Evolutionary conservation across 495 filamentous ascomycete genomes (phyloP).

Genomic region (Lasiosphaeris hirsuta): DNA sequence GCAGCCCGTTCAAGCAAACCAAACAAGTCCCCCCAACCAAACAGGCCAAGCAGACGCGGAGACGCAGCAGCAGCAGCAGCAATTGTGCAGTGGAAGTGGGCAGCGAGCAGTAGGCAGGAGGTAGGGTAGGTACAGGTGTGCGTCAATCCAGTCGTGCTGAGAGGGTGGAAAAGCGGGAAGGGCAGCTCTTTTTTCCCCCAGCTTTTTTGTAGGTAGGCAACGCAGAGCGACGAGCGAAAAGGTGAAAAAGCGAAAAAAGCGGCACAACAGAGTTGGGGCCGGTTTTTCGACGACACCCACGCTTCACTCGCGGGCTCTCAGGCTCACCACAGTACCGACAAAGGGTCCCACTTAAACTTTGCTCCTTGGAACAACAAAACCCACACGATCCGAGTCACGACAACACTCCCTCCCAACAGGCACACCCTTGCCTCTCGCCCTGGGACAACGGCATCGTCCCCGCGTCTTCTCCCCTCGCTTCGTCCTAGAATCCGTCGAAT

Average conservation of each 20-base stretch:
- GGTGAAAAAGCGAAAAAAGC: background rate
- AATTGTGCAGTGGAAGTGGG: too few species aligned
- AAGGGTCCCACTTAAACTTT: constrained; percentile 33
- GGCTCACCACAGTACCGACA: constrained; percentile 9
- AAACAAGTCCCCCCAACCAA: too few species aligned
- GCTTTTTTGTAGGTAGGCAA: too few species aligned
- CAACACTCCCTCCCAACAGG: constrained; percentile 20
- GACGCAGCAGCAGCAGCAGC: too few species aligned
- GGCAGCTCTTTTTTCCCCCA: too few species aligned
- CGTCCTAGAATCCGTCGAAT: constrained; percentile 10
- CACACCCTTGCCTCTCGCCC: constrained; percentile 21
- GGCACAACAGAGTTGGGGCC: constrained; percentile 2
- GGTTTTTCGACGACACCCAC: constrained; percentile 3
- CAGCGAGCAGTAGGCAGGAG: too few species aligned
- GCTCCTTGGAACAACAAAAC: constrained; percentile 27
- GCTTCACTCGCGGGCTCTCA: background rate
- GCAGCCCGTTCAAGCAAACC: background rate
- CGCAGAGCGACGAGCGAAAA: too few species aligned
- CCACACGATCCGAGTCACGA: constrained; percentile 26
- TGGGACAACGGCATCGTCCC: constrained; percentile 1
- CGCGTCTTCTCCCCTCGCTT: background rate
- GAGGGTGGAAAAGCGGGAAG: too few species aligned
- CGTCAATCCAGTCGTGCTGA: too few species aligned
- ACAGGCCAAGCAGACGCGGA: too few species aligned
- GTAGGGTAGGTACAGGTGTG: too few species aligned